Base-by-base conservation (phyloP, 2,329 filamentous ascomycete species). In the Dendrostoma leiphaemia region DNA sequence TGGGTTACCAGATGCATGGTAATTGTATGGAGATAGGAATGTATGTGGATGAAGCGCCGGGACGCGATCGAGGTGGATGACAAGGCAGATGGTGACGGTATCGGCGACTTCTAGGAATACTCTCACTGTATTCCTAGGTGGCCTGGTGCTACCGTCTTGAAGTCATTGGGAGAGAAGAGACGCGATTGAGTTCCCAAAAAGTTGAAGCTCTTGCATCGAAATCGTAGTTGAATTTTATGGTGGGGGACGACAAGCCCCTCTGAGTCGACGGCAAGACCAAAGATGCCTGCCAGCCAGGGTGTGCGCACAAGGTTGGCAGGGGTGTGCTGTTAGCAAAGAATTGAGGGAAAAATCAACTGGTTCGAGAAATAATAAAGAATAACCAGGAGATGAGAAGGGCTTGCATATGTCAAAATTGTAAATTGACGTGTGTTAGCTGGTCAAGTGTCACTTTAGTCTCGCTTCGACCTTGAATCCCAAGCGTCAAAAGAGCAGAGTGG, bases 121-220 rank as follows among this genome's bases (percentile, higher is more conserved):
- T 86, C 81, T 83, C 83, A 84, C 79, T 46, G 44, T 81, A 86
- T 86, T 86, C 85, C 87, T 86, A 88, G 85, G 89, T 84, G 80
- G 71, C 75, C 78, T 71, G 74, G 73, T 85, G 78, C 90, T 93
- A 89, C 81, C 85, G 80, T 67, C 68, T 67, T 72, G 44, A 23
- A 46, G 72, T 80, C 82, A 85, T 85, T 82, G 78, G 80, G 62
- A 60, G 28, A 61, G 44, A 49, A 44, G 17, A 40, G 48, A 43
- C n/a, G 37, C 31, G 28, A 19, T 24, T n/a, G 19, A 21, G 35
- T 24, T 26, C 26, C 19, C 31, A 28, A 40, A 44, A 34, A 38
- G 38, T 19, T 44, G 45, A 45, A 50, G 38, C 41, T 48, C 21
- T 32, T 48, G 38, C 40, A 43, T 23, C 24, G 58, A 57, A 38